phyloP scores from a whole-genome alignment of 805 yeast species.

The Pichia exigua region DNA sequence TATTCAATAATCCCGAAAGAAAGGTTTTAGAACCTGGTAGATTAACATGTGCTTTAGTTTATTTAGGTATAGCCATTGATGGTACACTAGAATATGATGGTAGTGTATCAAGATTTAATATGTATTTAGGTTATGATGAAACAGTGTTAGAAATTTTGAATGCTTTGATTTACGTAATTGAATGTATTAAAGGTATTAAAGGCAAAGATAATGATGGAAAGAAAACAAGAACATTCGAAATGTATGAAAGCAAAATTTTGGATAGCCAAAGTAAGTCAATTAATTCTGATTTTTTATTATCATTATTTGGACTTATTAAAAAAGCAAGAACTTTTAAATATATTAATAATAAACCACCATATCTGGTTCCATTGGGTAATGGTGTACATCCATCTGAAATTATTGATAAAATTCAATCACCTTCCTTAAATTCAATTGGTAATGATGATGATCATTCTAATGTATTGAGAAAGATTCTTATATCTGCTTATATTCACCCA shows the following conservation, averaged over 20 bases:
- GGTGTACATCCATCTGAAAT: conserved; percentile 27
- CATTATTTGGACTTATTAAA: conserved; percentile 14
- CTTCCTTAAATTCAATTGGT: conserved; percentile 10
- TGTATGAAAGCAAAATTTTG: conserved; percentile 4
- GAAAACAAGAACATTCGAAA: background rate
- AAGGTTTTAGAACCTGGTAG: conserved; percentile 6
- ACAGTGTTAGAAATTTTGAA: conserved; percentile 27
- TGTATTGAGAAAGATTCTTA: background rate
- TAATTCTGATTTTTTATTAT: conserved; percentile 12
- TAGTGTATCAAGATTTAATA: conserved; percentile 13
- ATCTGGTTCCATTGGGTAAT: conserved; percentile 22
- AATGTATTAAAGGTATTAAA: conserved; percentile 20
- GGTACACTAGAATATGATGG: conserved; percentile 16
- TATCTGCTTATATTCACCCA: conserved; percentile 7
- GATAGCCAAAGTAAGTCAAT: conserved; percentile 13
- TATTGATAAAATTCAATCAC: conserved; percentile 11
- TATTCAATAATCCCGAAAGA: background rate
- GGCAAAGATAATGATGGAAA: background rate
- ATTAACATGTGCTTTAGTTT: conserved; percentile 18
- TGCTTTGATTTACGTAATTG: conserved; percentile 25
- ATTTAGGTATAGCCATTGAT: conserved; percentile 25
- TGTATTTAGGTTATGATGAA: conserved; percentile 31
- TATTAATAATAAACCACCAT: conserved; percentile 26
- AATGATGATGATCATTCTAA: conserved; percentile 12
- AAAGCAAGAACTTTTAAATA: conserved; percentile 24